Base-by-base conservation (phyloP, 441 rosid species). In the Adansonia madagascariensis region DNA sequence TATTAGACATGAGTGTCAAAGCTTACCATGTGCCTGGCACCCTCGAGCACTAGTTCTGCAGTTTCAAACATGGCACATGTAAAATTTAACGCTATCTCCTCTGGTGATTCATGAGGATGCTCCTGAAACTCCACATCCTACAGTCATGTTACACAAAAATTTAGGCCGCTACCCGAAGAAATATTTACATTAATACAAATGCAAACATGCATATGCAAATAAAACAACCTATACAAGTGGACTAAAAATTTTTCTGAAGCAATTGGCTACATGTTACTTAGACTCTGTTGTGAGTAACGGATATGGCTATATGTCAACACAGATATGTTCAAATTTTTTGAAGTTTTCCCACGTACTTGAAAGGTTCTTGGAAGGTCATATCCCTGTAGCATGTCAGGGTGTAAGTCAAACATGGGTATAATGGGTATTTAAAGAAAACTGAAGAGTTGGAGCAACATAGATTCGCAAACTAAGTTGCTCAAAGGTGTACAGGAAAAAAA, bases 21-120 rank as follows among this genome's bases (percentile, higher is more conserved):
- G 57, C 77, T 47, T 92, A 94, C 98, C 99, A 94, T 94, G 86
- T 94, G 98, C 76, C 99, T 88, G 61, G 98, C 94, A 70, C 98
- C 99, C 84, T 87, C 88, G 50, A 94, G 97, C 75, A 95, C 99
- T 61, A 90, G 91, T 81, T 89, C 92, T 57, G 98, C 89, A 80
- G 89, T 85, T 82, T 89, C 93, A 84, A 95, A 92, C 97, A 94
- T 89, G 60, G 89, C 88, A 73, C 97, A 94, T 41, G 88, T 91
- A 84, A 89, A 95, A 80, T 86, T 91, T 50, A 88, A 85, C 62
- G 97, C 99, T 88, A 85, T 89, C 83, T 94, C 98, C 82, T 94
- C 95, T 35, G 97, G 99, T 79, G 97, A 87, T 85, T 94, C 97
- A 85, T 91, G 90, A 8, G 97, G 91, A 81, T 95, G 93, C 84